Evolutionary conservation across 495 filamentous ascomycete genomes (phyloP).

Genomic region (Penicillium canescens): DNA sequence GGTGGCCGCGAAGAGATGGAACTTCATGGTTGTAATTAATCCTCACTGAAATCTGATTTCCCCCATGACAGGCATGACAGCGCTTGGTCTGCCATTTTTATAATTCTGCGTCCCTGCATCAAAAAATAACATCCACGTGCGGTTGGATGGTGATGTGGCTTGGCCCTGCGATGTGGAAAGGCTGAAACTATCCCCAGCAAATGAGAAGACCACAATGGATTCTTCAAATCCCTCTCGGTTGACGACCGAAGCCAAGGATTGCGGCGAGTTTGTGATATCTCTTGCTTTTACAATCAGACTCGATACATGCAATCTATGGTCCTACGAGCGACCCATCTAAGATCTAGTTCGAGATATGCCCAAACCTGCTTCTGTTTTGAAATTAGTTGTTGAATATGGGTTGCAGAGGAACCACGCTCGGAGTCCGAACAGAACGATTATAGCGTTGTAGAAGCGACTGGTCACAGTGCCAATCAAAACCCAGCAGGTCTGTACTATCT

Average conservation of each 20-base stretch:
- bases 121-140: background rate
- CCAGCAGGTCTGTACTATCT: too few species aligned
- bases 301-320: too few species aligned
- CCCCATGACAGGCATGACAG: background rate
- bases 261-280: background rate
- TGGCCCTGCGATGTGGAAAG: background rate
- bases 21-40: slow-evolving; percentile 8
- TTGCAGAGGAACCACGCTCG: too few species aligned
- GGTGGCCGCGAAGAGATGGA: background rate
- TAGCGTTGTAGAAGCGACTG: slow-evolving; percentile 1
- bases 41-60: background rate
- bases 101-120: too few species aligned
- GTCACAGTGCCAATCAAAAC: too few species aligned
- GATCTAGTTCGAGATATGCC: too few species aligned
- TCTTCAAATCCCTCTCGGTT: background rate
- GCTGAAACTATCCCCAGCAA: background rate
- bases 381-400: too few species aligned
- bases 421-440: too few species aligned
- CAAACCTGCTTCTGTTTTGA: too few species aligned
- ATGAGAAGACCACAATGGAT: background rate
- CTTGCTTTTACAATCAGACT: too few species aligned
- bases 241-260: background rate
- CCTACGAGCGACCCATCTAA: too few species aligned
- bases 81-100: background rate
- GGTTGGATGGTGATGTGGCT: background rate